Base-by-base conservation (phyloP, 176 grass and related monocot species). In the Phoenix roebelenii region DNA sequence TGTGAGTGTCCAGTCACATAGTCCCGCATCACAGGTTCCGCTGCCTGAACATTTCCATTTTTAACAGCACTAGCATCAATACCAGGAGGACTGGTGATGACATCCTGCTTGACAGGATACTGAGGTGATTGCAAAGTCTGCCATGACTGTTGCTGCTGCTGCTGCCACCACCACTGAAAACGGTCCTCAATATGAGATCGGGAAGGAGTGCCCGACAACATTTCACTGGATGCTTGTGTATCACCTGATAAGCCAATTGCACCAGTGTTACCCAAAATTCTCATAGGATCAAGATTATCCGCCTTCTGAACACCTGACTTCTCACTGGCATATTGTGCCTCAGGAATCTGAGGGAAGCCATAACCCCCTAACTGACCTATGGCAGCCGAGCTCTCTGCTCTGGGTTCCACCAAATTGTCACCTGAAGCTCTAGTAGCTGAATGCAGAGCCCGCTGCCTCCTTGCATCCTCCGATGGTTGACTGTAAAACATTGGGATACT, bases 401-500 rank as follows among this genome's bases (percentile, higher is more conserved):
- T 74, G 22, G 68, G 54, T 72, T 80, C 74, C 39, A 23, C 28
- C 55, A 78, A 2, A 25, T 71, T 82, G 70, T 71, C 62, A 18
- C 29, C 48, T 15, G 66, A 28, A 15, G 61, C 17, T 82, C 71
- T 79, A 70, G 18, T 56, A 54, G 16, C 63, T 73, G 60, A 69
- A 26, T 65, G 54, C 64, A 63, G 61, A 77, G 48, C 57, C 15
- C 57, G 71, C 61, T 81, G 79, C 54, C 69, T 77, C 58, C 52
- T 53, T 65, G 68, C 71, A 81, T 69, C 75, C 67, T 86, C 79
- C 69, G 72, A 65, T 68, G 66, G 69, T 3, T 68, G 60, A 76
- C 71, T 89, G 79, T 83, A 83, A 52, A 81, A 89, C 20, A 74
- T 15, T 25, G 70, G 62, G 66, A 54, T 64, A 22, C 32, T 59